A percentile compares a stretch with the other conserved stretches of the same genome.
Conservation (phyloP, 495 filamentous ascomycete species). For the Xylaria castorea region DNA sequence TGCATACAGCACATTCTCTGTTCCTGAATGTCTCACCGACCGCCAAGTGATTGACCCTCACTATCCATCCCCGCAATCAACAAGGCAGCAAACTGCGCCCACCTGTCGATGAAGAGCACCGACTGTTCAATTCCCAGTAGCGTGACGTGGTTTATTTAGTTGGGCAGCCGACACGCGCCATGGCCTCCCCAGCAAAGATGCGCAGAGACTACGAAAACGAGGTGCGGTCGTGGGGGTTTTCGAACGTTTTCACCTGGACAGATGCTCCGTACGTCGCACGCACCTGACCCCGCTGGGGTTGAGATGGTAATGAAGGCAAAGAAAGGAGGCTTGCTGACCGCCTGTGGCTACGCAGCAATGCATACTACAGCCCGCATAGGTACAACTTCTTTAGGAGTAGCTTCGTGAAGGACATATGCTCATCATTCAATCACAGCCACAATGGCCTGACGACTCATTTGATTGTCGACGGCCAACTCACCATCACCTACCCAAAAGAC, state of each 20-base stretch:
- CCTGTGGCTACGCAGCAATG: conserved; percentile 50
- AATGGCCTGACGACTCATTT: conserved; percentile 74
- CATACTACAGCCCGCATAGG: conserved; percentile 70
- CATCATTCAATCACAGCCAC: conserved; percentile 59
- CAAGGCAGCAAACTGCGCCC: conserved; percentile 17
- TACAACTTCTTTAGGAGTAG: not conserved
- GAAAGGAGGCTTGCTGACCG: conserved; percentile 26
- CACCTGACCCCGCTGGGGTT: not conserved
- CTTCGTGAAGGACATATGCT: not conserved
- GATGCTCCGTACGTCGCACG: conserved; percentile 69
- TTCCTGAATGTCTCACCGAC: conserved; percentile 20
- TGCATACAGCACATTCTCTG: conserved; percentile 11
- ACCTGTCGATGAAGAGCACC: not conserved
- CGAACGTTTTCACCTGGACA: conserved; percentile 79
- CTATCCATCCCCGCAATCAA: conserved; percentile 13
- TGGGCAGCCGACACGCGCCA: conserved; percentile 8
- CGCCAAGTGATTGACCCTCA: not conserved
- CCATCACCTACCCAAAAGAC: conserved; percentile 76
- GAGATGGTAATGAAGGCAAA: conserved; percentile 17
- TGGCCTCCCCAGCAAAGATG: conserved; percentile 28
- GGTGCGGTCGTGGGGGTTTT: conserved; percentile 79
- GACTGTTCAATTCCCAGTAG: not conserved
- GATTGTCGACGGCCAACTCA: conserved; percentile 73
- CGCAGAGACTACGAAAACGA: conserved; percentile 57
- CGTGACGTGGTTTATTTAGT: not conserved